These are phyloP conservation scores for Trichoderma sp. DNA, from an alignment of 2,329 filamentous ascomycete species.

Conservation along the genomic window DNA sequence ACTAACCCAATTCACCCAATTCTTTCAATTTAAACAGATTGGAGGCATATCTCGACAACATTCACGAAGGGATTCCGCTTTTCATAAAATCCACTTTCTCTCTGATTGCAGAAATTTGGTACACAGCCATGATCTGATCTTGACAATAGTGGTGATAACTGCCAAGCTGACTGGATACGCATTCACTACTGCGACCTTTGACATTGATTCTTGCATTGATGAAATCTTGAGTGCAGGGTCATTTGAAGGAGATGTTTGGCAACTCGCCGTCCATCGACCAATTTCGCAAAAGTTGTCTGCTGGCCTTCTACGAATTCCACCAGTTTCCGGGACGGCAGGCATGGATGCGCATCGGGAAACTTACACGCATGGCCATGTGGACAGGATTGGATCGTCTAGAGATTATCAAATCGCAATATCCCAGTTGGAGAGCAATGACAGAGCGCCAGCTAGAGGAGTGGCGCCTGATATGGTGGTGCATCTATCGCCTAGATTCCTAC, in stretches of 20 bases:
- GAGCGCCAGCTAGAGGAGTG: neutral
- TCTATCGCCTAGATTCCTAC: neutral
- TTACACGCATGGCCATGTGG: conserved; percentile 22
- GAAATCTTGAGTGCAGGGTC: neutral
- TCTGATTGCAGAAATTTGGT: neutral
- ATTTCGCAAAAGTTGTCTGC: neutral
- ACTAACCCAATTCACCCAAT: neutral
- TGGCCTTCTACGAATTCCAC: conserved; percentile 25
- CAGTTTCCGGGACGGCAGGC: conserved; percentile 27
- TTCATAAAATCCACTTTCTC: neutral
- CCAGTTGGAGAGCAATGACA: neutral
- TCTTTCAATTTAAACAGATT: neutral
- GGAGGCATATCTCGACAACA: neutral
- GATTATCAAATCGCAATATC: neutral
- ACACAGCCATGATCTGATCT: neutral
- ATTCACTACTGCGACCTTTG: neutral
- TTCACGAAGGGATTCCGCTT: neutral
- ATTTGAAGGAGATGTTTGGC: neutral
- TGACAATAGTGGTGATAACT: neutral
- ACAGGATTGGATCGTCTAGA: neutral
- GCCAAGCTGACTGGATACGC: neutral
- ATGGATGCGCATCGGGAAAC: conserved; percentile 23
- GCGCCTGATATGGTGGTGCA: neutral
- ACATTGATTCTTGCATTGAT: neutral
- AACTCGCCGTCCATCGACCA: neutral